phyloP scores from a whole-genome alignment of 495 filamentous ascomycete species.

The Daldinia caldariorum region DNA sequence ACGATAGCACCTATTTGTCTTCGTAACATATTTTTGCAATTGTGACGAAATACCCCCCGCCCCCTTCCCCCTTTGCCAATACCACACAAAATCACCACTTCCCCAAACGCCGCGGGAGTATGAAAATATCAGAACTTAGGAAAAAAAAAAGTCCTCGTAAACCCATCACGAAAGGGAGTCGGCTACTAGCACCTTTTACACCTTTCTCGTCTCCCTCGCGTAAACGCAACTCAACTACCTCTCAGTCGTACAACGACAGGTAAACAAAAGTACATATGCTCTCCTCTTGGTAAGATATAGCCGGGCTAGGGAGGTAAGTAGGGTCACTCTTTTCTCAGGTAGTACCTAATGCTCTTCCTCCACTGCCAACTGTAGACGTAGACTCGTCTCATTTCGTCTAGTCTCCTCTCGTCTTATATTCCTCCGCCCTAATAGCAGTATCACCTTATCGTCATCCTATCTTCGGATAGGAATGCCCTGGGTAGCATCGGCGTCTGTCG shows the following conservation, averaged over 20 bases:
- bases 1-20: slow-evolving; percentile 13
- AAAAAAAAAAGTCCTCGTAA: neutral
- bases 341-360: neutral
- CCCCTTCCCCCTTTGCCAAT: slow-evolving; percentile 8
- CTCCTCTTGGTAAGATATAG: neutral
- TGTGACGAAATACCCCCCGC: slow-evolving; percentile 6
- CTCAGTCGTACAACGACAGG: slow-evolving; percentile 3
- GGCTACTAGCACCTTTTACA: slow-evolving; percentile 8
- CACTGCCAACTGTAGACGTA: neutral
- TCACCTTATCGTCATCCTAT: slow-evolving; percentile 36
- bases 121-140: neutral
- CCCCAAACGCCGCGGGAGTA: slow-evolving; percentile 5
- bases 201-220: slow-evolving; percentile 2
- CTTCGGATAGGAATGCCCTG: slow-evolving; percentile 74
- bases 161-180: neutral
- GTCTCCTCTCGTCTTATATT: neutral
- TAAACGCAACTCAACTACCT: neutral
- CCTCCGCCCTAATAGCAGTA: neutral
- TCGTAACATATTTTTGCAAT: slow-evolving; percentile 23
- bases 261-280: neutral
- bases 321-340: neutral
- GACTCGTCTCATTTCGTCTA: neutral
- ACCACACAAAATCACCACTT: slow-evolving; percentile 8
- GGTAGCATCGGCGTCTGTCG: slow-evolving; percentile 22
- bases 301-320: neutral